Evolutionary conservation across 441 rosid species (phyloP).

Genomic region (Arabidopsis hybrid): DNA sequence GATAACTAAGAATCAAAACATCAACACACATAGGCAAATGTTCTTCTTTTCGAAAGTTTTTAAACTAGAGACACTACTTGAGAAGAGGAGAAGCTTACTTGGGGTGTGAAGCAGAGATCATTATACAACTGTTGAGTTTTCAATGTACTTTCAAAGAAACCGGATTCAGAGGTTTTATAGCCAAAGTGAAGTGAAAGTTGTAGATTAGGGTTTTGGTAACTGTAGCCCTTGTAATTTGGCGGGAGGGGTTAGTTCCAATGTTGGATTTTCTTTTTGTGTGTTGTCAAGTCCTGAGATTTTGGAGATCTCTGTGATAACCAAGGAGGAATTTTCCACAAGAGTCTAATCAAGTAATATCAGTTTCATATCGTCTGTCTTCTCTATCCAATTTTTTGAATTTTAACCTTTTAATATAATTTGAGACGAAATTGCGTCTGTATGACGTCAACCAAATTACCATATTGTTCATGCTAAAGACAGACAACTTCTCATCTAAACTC

Average conservation of each 20-base stretch:
- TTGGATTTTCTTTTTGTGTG: background rate
- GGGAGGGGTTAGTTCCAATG: conserved; percentile 22
- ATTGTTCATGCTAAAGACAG: conserved; percentile 9
- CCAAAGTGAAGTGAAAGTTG: background rate
- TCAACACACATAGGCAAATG: background rate
- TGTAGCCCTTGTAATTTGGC: background rate
- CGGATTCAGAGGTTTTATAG: background rate
- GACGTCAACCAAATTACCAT: conserved; percentile 15
- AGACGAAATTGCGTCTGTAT: background rate
- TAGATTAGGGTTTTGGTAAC: conserved; percentile 4
- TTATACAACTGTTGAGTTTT: background rate
- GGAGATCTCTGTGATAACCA: background rate
- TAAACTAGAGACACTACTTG: background rate
- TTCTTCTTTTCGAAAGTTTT: background rate
- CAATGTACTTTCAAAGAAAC: background rate
- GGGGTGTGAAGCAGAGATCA: background rate
- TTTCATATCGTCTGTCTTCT: background rate
- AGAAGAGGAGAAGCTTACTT: conserved; percentile 13
- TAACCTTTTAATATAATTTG: background rate
- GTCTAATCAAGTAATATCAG: background rate
- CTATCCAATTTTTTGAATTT: background rate
- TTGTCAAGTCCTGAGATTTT: background rate
- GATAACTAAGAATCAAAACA: no score
- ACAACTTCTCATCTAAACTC: background rate
- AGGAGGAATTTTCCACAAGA: background rate